Percentiles rank a stretch among this genome's conserved stretches.
Conservation (phyloP, 129 eudicot species). For the Tagetes erecta region DNA sequence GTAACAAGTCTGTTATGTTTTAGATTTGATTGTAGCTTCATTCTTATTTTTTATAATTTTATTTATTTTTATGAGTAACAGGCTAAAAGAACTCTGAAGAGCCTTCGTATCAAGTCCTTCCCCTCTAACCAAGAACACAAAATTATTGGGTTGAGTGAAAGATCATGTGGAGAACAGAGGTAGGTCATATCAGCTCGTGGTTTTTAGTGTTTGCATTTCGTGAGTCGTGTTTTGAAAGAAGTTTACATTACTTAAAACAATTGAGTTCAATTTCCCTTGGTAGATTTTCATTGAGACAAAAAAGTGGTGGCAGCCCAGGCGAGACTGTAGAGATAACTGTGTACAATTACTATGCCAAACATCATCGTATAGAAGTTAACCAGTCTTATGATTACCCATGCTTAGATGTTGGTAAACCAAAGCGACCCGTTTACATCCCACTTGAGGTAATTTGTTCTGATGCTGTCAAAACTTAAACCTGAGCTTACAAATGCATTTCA, state of each 20-base stretch:
- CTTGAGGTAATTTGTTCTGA: constrained; percentile 50
- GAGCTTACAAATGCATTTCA: too few species aligned
- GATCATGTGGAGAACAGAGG: constrained; percentile 63
- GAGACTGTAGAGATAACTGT: constrained; percentile 51
- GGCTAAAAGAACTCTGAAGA: constrained; percentile 77
- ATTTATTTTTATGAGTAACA: constrained; percentile 25
- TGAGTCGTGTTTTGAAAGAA: background rate
- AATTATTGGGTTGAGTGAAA: constrained; percentile 74
- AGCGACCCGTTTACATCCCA: constrained; percentile 71
- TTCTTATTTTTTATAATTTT: background rate
- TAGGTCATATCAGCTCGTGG: constrained; percentile 20
- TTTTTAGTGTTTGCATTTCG: too few species aligned
- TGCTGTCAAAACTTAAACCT: too few species aligned
- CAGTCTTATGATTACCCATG: constrained; percentile 69
- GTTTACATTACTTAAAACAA: background rate
- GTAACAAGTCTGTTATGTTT: constrained; percentile 22
- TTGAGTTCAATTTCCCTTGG: background rate
- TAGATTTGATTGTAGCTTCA: constrained; percentile 9
- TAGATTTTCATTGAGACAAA: constrained; percentile 62
- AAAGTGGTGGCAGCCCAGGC: constrained; percentile 32
- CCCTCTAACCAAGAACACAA: constrained; percentile 64
- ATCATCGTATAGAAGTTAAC: constrained; percentile 37
- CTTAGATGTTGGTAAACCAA: constrained; percentile 81
- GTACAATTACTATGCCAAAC: constrained; percentile 59
- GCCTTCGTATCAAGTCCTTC: constrained; percentile 57